Percentiles rank a stretch among this genome's conserved stretches.
phyloP scores from a whole-genome alignment of 441 rosid genomes.

The Euphorbia celastroides region DNA sequence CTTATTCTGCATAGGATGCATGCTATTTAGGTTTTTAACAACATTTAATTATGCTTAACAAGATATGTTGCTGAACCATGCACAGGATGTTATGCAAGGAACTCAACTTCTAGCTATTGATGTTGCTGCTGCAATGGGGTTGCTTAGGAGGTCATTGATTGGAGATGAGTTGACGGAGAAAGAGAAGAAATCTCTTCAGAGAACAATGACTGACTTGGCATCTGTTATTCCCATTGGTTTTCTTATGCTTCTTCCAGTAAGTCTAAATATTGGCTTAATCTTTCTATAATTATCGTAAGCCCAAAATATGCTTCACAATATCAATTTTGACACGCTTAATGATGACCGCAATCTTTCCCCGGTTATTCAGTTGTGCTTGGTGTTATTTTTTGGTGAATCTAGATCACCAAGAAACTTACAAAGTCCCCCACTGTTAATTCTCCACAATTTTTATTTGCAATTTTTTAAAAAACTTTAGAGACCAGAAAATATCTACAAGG shows the following conservation, averaged over 20 bases:
- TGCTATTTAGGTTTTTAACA: constrained; percentile 3
- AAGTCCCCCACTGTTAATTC: not conserved
- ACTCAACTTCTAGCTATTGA: constrained; percentile 95
- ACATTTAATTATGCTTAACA: too few relatives aligned
- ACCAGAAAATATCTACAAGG: not conserved
- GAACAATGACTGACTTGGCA: constrained; percentile 90
- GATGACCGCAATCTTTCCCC: too few relatives aligned
- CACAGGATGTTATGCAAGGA: constrained; percentile 97
- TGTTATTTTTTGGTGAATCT: not conserved
- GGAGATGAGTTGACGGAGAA: constrained; percentile 91
- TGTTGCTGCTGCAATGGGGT: constrained; percentile 73
- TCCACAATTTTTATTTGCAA: not conserved
- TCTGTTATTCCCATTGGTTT: constrained; percentile 92
- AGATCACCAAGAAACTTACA: not conserved
- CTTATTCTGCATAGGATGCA: not conserved
- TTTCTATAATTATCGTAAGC: not conserved
- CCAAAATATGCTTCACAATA: too few relatives aligned
- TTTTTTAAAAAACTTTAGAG: not conserved
- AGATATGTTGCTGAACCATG: constrained; percentile 20
- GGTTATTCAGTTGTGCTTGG: too few relatives aligned
- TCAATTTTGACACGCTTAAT: too few relatives aligned
- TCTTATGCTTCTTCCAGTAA: constrained; percentile 97
- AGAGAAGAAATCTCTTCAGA: constrained; percentile 75
- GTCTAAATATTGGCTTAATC: constrained; percentile 23
- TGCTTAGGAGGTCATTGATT: constrained; percentile 64